phyloP scores from a whole-genome alignment of 768 basidiomycete species.

The Suillus occidentalis region DNA sequence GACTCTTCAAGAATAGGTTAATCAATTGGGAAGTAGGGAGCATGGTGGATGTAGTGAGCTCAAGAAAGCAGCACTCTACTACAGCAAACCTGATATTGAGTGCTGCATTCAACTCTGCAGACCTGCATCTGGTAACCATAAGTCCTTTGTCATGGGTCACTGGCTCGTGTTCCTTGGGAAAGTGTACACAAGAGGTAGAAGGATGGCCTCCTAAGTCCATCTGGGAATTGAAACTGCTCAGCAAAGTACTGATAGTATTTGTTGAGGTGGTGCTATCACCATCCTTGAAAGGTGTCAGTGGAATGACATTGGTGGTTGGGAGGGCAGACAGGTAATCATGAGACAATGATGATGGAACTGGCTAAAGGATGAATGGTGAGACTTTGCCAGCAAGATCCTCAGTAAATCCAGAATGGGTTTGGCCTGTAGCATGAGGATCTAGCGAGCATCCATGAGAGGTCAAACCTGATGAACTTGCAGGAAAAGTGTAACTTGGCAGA shows the following conservation, averaged over 20 bases:
- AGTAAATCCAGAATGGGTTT: background rate
- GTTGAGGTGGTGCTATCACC: background rate
- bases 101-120: too few relatives aligned
- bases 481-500: background rate
- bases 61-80: background rate
- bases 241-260: background rate
- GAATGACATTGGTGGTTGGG: background rate
- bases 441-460: background rate
- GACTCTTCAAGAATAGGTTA: slow-evolving; percentile 11
- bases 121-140: background rate
- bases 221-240: too few relatives aligned
- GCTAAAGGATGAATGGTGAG: too few relatives aligned
- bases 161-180: background rate
- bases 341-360: background rate
- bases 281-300: background rate
- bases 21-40: slow-evolving; percentile 5
- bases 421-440: background rate
- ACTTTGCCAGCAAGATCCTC: too few relatives aligned
- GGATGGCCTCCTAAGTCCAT: too few relatives aligned
- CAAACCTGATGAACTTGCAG: background rate
- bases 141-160: background rate
- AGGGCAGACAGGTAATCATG: background rate
- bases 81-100: background rate
- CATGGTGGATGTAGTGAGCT: background rate
- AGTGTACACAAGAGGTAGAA: background rate